Percentiles rank a stretch among this genome's conserved stretches.
Conservation (phyloP, 78 protist genomes). For the Tieghemostelium lacteum region DNA sequence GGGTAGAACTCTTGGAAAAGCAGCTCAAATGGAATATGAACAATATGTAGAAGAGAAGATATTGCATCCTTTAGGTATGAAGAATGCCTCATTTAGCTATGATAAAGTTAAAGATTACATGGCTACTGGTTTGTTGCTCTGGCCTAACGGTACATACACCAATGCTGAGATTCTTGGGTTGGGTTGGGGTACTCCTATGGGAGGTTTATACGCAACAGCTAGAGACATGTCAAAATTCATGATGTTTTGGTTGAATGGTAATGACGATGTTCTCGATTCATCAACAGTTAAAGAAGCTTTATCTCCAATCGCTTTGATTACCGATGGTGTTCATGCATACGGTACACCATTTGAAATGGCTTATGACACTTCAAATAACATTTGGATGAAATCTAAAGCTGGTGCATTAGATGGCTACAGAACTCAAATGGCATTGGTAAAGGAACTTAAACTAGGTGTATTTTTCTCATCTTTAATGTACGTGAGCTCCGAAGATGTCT, state of each 20-base stretch:
- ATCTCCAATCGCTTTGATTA: conserved; percentile 25
- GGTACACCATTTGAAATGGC: conserved; percentile 81
- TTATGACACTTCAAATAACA: conserved; percentile 14
- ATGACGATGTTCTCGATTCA: neutral
- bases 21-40: conserved; percentile 14
- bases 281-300: conserved; percentile 52
- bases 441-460: conserved; percentile 27
- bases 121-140: neutral
- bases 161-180: neutral
- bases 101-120: conserved; percentile 9
- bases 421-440: conserved; percentile 32
- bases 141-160: conserved; percentile 23
- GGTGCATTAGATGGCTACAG: conserved; percentile 32
- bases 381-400: conserved; percentile 57
- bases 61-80: conserved; percentile 51
- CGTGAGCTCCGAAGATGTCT: conserved; percentile 28
- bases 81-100: conserved; percentile 17
- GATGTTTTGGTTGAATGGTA: conserved; percentile 32
- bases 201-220: conserved; percentile 34
- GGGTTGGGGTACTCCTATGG: conserved; percentile 73
- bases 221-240: conserved; percentile 55
- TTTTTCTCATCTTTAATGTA: conserved; percentile 26
- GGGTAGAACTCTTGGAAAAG: conserved; percentile 34
- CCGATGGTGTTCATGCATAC: conserved; percentile 48
- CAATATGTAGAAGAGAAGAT: conserved; percentile 28